These are phyloP conservation scores for Helichrysum umbraculigerum DNA, from an alignment of 129 eudicot genomes.

Conservation along the genomic window DNA sequence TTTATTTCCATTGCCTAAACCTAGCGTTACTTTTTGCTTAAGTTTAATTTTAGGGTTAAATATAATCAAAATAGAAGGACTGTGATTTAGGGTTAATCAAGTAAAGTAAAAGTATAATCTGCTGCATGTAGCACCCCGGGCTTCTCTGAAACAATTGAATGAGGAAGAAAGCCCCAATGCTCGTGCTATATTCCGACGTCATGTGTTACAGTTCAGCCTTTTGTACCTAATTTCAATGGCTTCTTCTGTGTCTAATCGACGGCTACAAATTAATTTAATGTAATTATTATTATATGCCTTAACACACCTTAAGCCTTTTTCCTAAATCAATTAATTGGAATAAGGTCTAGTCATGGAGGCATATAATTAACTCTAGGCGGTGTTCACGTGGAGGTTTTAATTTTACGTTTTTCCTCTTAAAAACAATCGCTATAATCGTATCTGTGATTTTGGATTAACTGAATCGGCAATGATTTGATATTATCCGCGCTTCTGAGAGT, in stretches of 20 bases:
- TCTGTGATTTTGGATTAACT: background rate
- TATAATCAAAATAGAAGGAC: no score
- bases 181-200: conserved; percentile 61
- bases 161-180: conserved; percentile 91
- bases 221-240: conserved; percentile 47
- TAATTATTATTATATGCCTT: conserved; percentile 37
- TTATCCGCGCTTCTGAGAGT: conserved; percentile 91
- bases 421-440: conserved; percentile 32
- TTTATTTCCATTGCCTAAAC: background rate
- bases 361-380: conserved; percentile 43
- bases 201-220: conserved; percentile 75
- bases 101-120: background rate
- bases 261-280: conserved; percentile 28
- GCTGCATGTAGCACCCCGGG: conserved; percentile 83
- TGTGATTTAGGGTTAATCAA: no score
- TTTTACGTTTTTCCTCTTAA: conserved; percentile 54
- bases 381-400: conserved; percentile 66
- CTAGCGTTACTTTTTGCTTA: no score
- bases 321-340: conserved; percentile 33
- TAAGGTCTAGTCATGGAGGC: conserved; percentile 75
- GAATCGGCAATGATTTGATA: conserved; percentile 25
- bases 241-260: conserved; percentile 66
- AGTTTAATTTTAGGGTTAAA: no score
- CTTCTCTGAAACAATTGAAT: conserved; percentile 51
- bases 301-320: conserved; percentile 64